Evolutionary conservation across 148 eudicot genomes (phyloP).

Genomic region (Drosera capensis): DNA sequence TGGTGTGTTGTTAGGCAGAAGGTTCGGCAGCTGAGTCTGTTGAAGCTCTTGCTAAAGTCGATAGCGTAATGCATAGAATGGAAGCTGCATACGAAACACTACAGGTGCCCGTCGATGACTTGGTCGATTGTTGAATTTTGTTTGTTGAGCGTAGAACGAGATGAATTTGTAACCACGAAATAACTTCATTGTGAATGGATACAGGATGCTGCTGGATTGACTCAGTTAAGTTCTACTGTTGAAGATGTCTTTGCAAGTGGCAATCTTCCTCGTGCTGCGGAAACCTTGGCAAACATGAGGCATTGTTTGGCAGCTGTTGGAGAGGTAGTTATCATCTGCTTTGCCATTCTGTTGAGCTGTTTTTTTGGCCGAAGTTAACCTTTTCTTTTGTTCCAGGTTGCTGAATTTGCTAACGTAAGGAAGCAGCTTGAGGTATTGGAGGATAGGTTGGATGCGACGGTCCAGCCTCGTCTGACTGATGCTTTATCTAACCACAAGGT

Average conservation of each 20-base stretch:
- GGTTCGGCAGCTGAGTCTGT: constrained; percentile 96
- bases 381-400: constrained; percentile 50
- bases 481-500: constrained; percentile 79
- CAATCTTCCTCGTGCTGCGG: constrained; percentile 93
- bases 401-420: constrained; percentile 94
- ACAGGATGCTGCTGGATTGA: constrained; percentile 94
- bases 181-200: constrained; percentile 4
- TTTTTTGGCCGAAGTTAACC: not conserved
- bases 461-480: constrained; percentile 92
- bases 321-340: constrained; percentile 36
- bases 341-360: not conserved
- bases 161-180: constrained; percentile 6
- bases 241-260: constrained; percentile 98
- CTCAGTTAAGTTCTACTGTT: constrained; percentile 87
- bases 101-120: constrained; percentile 40
- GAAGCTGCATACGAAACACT: constrained; percentile 92
- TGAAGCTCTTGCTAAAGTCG: constrained; percentile 81
- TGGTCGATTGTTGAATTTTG: constrained; percentile 3
- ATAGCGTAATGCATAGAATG: constrained; percentile 88
- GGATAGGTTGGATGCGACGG: constrained; percentile 94
- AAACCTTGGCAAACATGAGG: constrained; percentile 95
- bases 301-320: constrained; percentile 93
- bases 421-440: constrained; percentile 96
- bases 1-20: too few species aligned
- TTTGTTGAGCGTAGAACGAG: constrained; percentile 1